These are phyloP conservation scores for Phlyctochytrium arcticum DNA, from an alignment of 192 early-diverging fungal species.

Conservation along the genomic window DNA sequence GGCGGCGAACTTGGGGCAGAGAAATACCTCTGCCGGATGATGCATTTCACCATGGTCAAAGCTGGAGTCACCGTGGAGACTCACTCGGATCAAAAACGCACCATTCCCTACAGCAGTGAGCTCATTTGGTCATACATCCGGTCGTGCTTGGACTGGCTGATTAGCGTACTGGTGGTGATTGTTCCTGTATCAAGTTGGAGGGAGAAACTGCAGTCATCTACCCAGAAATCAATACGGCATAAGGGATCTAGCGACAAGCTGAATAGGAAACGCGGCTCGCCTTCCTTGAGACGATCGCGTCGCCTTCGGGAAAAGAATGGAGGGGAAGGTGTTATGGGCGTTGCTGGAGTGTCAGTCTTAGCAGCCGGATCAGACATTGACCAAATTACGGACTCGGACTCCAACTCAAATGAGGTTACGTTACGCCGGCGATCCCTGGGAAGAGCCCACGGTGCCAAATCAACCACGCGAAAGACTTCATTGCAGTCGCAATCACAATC, in stretches of 20 bases:
- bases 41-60: background rate
- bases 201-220: background rate
- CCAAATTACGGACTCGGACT: constrained; percentile 15
- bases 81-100: background rate
- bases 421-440: too few relatives aligned
- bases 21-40: too few relatives aligned
- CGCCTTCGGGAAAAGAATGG: background rate
- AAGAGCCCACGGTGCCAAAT: too few relatives aligned
- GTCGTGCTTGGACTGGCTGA: background rate
- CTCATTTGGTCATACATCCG: background rate
- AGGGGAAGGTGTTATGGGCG: background rate
- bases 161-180: background rate
- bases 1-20: too few relatives aligned
- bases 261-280: too few relatives aligned
- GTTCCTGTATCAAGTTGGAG: background rate
- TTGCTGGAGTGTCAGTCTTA: background rate
- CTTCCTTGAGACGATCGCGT: background rate
- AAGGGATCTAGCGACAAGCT: too few relatives aligned
- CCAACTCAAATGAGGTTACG: constrained; percentile 7
- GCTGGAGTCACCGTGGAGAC: background rate
- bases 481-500: too few relatives aligned
- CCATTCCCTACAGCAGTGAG: background rate
- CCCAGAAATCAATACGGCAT: too few relatives aligned
- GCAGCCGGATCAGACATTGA: background rate
- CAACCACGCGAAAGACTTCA: too few relatives aligned